Percentiles rank a stretch among this genome's conserved stretches.
phyloP scores from a whole-genome alignment of 1,139 yeast genomes.

The Yamadazyma blattariae region DNA sequence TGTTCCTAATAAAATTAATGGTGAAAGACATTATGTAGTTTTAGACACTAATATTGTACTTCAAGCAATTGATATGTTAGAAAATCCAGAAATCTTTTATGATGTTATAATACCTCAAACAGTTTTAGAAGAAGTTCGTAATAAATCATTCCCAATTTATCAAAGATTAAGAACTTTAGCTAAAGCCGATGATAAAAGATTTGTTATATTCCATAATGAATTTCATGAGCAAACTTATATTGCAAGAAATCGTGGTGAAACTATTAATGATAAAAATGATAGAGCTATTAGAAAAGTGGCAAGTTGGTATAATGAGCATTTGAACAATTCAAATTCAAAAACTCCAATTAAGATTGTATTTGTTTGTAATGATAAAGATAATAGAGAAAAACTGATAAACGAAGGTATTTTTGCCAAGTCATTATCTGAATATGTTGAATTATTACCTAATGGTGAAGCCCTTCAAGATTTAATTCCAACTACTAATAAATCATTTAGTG shows the following conservation, averaged over 20 bases:
- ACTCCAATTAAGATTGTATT: slow-evolving; percentile 53
- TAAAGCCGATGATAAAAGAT: slow-evolving; percentile 77
- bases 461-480: slow-evolving; percentile 78
- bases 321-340: slow-evolving; percentile 33
- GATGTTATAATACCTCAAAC: slow-evolving; percentile 94
- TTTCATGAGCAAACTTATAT: slow-evolving; percentile 72
- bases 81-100: slow-evolving; percentile 70
- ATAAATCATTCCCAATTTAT: slow-evolving; percentile 84
- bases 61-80: slow-evolving; percentile 87
- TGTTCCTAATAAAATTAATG: slow-evolving; percentile 40
- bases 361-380: slow-evolving; percentile 75
- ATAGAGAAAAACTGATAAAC: slow-evolving; percentile 53
- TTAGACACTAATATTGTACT: slow-evolving; percentile 87
- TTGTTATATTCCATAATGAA: slow-evolving; percentile 91
- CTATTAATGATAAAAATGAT: slow-evolving; percentile 89
- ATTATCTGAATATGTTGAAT: slow-evolving; percentile 64
- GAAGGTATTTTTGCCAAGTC: slow-evolving; percentile 58
- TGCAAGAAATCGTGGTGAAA: slow-evolving; percentile 61
- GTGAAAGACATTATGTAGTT: slow-evolving; percentile 62
- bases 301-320: slow-evolving; percentile 69
- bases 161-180: slow-evolving; percentile 77
- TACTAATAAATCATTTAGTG: slow-evolving; percentile 26
- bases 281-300: slow-evolving; percentile 80
- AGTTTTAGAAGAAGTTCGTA: slow-evolving; percentile 89
- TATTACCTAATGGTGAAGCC: slow-evolving; percentile 71